These are phyloP conservation scores for Acephala macrosclerotiorum DNA, from an alignment of 2,329 filamentous ascomycete species.

Conservation along the genomic window DNA sequence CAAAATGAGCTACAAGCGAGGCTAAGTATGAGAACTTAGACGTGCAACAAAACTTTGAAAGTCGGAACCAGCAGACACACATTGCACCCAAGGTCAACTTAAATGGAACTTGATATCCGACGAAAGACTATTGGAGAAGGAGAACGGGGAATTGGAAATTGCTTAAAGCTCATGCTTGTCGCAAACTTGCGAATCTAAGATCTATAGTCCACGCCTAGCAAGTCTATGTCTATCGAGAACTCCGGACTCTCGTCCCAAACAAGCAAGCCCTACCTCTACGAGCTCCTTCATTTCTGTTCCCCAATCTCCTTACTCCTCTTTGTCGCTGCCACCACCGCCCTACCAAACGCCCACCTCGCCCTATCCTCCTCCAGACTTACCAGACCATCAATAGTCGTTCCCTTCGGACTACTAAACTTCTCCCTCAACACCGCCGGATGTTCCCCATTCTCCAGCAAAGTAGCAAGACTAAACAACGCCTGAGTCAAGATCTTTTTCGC, in stretches of 20 bases:
- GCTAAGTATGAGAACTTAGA: too few relatives aligned
- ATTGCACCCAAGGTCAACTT: too few relatives aligned
- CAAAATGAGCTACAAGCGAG: too few relatives aligned
- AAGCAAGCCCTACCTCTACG: neutral
- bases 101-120: too few relatives aligned
- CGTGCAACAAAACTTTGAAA: too few relatives aligned
- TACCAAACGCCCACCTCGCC: slow-evolving; percentile 70
- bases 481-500: slow-evolving; percentile 81
- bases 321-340: slow-evolving; percentile 73
- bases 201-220: neutral
- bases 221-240: neutral
- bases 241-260: neutral
- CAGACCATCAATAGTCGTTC: slow-evolving; percentile 79
- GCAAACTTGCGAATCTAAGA: neutral
- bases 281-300: slow-evolving; percentile 14
- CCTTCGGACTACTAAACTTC: slow-evolving; percentile 77
- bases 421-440: slow-evolving; percentile 79
- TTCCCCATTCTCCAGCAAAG: slow-evolving; percentile 65
- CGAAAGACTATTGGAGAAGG: too few relatives aligned
- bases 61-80: too few relatives aligned
- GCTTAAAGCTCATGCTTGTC: too few relatives aligned
- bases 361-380: slow-evolving; percentile 77
- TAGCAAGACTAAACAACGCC: slow-evolving; percentile 65
- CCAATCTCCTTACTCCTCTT: slow-evolving; percentile 47
- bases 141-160: too few relatives aligned